Base-by-base conservation (phyloP, 2,329 filamentous ascomycete species). In the Trichoderma semiorbis region DNA sequence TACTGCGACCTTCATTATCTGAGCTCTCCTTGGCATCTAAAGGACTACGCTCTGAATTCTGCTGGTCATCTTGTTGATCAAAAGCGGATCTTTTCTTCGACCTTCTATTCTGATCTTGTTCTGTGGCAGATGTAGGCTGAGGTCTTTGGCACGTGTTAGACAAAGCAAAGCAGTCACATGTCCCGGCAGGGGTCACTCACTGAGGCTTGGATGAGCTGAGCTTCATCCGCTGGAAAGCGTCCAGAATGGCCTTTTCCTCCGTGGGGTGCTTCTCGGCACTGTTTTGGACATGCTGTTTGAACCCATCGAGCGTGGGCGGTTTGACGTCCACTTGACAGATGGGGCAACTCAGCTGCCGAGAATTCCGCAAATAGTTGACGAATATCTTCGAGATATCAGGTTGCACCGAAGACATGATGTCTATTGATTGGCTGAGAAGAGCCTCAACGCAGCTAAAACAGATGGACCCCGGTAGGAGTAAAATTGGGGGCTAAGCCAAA, bases 231-330 rank as follows among this genome's bases (percentile, higher is more conserved):
- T 74, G 72, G 39, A 78, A 78, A 2, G 74, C 76, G 50, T 75
- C 70, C n/a, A 76, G 73, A 12, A 80, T 75, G n/a, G 74, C 77
- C 2, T 74, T 60, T 6, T 80, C 77, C 3, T 73, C 74, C 5
- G 72, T 70, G 21, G 73, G 58, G 21, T 79, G 77, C 6, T 73
- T 75, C 2, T 70, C 21, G 7, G 47, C 28, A 21, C 78, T 71
- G 1, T 62, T 69, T 3, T 70, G 71, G 39, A 77, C 72, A 36
- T 81, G 80, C 1, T 72, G 66, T 16, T 73, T 75, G 71, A 80
- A 81, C 4, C 73, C 74, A 12, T 78, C 75, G 7, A 80, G 47
- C 7, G 74, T 75, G 0, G 71, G 50, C 1, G 75, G 72, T 26
- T 75, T 72, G 11, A 80, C 62, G 5, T 79, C 76, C 30, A 69